Conservation (phyloP, 2,329 filamentous ascomycete genomes). For the Sphaceloma murrayae region DNA sequence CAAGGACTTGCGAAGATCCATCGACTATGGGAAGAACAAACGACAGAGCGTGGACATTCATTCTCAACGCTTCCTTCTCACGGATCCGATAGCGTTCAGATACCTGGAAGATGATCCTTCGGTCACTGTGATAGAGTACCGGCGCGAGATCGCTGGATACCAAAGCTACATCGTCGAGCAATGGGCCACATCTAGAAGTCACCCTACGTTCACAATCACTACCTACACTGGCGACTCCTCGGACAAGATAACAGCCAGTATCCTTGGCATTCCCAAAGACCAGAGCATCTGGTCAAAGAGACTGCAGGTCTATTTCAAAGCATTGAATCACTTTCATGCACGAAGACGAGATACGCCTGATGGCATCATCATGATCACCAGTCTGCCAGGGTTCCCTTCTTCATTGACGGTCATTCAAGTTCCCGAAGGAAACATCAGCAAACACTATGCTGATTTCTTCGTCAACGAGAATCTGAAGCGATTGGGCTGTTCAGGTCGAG, state of each 20-base stretch:
- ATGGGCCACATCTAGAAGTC: slow-evolving; percentile 86
- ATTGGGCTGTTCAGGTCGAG: slow-evolving; percentile 80
- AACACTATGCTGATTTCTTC: slow-evolving; percentile 74
- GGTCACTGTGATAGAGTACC: slow-evolving; percentile 64
- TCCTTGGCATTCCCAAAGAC: slow-evolving; percentile 73
- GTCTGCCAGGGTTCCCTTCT: slow-evolving; percentile 83
- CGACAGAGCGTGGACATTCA: slow-evolving; percentile 4
- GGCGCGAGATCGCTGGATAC: slow-evolving; percentile 65
- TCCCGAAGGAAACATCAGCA: slow-evolving; percentile 73
- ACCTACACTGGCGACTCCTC: slow-evolving; percentile 83
- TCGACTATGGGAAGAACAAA: slow-evolving; percentile 10
- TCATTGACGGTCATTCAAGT: slow-evolving; percentile 85
- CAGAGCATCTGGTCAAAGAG: slow-evolving; percentile 70
- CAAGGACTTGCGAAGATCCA: slow-evolving; percentile 5
- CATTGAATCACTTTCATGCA: slow-evolving; percentile 76
- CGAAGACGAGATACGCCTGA: slow-evolving; percentile 70
- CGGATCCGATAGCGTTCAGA: slow-evolving; percentile 52
- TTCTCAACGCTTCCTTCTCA: slow-evolving; percentile 53
- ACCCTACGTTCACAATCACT: slow-evolving; percentile 83
- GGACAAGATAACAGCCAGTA: slow-evolving; percentile 67
- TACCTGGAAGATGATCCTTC: slow-evolving; percentile 80
- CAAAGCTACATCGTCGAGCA: slow-evolving; percentile 93
- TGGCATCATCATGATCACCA: slow-evolving; percentile 87
- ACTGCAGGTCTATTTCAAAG: slow-evolving; percentile 74
- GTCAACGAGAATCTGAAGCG: slow-evolving; percentile 93